These are phyloP conservation scores for Aspergillus melleus DNA, from an alignment of 2,329 filamentous ascomycete genomes.

Conservation along the genomic window DNA sequence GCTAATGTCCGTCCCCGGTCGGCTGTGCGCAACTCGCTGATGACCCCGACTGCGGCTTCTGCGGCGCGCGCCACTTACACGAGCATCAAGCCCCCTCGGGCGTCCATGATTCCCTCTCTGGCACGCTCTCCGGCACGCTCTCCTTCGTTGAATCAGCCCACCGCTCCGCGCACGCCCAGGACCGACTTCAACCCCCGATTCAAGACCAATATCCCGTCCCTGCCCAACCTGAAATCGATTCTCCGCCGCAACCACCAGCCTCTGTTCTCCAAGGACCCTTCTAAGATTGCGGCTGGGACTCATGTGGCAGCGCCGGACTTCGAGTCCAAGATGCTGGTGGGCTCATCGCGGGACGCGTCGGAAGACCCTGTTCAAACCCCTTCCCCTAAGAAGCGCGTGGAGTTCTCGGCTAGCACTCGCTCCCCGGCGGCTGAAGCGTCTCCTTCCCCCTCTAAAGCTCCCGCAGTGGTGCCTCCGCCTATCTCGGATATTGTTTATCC, in stretches of 20 bases:
- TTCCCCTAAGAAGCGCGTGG: conserved; percentile 74
- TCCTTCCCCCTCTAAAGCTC: conserved; percentile 42
- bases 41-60: conserved; percentile 78
- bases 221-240: conserved; percentile 61
- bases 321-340: conserved; percentile 53
- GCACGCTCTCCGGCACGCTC: conserved; percentile 49
- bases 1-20: conserved; percentile 42
- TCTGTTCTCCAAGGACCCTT: conserved; percentile 59
- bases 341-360: conserved; percentile 26
- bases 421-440: conserved; percentile 27
- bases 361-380: conserved; percentile 58
- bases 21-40: conserved; percentile 55
- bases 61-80: conserved; percentile 56
- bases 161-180: conserved; percentile 45
- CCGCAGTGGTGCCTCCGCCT: conserved; percentile 20
- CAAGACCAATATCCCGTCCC: conserved; percentile 50
- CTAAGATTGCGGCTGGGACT: conserved; percentile 61
- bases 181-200: conserved; percentile 49
- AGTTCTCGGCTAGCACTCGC: conserved; percentile 74
- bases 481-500: conserved; percentile 38
- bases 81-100: conserved; percentile 56
- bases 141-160: conserved; percentile 53
- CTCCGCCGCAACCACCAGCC: conserved; percentile 60
- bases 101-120: conserved; percentile 56
- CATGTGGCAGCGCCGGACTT: conserved; percentile 47